phyloP scores from a whole-genome alignment of 352 stramenopile genomes.

The Globisporangium emineosum region DNA sequence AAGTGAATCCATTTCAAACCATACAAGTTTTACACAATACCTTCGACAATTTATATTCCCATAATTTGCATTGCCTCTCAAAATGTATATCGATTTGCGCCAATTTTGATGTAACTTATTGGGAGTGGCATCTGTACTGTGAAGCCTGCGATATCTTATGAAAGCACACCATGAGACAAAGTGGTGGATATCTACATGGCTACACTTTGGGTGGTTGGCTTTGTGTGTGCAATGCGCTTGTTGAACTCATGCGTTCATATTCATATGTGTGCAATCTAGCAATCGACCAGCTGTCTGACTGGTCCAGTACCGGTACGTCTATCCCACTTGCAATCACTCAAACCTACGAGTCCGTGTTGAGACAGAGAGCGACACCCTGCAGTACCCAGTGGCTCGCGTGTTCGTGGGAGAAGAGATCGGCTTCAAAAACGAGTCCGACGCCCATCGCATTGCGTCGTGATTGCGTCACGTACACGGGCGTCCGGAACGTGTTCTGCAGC shows the following conservation, averaged over 20 bases:
- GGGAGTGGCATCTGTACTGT: no score
- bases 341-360: constrained; percentile 94
- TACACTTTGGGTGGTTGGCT: constrained; percentile 2
- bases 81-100: no score
- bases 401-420: constrained; percentile 89
- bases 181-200: not conserved
- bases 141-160: not conserved
- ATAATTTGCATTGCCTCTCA: no score
- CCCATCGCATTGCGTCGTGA: constrained; percentile 93
- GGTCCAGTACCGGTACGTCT: no score
- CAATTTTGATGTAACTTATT: no score
- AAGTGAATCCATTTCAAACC: no score
- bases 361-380: constrained; percentile 90
- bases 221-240: not conserved
- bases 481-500: constrained; percentile 93
- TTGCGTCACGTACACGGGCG: constrained; percentile 96
- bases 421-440: constrained; percentile 94
- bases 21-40: no score
- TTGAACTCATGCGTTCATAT: no score
- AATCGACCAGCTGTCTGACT: not conserved
- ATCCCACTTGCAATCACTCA: not conserved
- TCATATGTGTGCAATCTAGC: not conserved
- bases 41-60: no score
- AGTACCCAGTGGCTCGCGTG: constrained; percentile 94
- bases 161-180: no score